Base-by-base conservation (phyloP, 1,139 yeast genomes). In the Casaregolazyma lundiana region DNA sequence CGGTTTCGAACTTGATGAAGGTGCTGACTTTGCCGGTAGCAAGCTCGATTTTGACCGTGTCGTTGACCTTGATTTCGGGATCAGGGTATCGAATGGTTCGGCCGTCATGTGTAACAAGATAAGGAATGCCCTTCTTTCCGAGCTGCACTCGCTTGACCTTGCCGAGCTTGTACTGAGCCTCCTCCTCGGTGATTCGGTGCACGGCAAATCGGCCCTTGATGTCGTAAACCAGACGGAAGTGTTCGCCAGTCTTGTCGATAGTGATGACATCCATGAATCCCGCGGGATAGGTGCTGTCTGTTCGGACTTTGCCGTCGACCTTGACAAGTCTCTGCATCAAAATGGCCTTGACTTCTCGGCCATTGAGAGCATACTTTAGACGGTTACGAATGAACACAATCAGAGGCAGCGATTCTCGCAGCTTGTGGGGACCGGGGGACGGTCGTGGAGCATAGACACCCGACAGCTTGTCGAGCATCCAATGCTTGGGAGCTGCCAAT, bases 401-500 rank as follows among this genome's bases (percentile, higher is more conserved):
- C 77, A 92, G 84, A 72, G 98, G 98, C 71, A 92, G 85, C 54
- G 97, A 92, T 80, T 92, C 98, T 78, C 98, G 85, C 76, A 90
- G 84, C 80, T 92, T 92, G 84, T 92, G 98, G 72, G 98, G 98
- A 81, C 98, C 98, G 64, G 96, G 84, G 59, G 97, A 88, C 71
- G 97, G 96, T 82, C 97, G 90, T 79, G 98, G 98, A 63, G 98
- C 98, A 75, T 92, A 92, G 71, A 89, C 81, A 72, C 99, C 99
- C 74, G 97, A 86, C 80, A 94, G 81, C 81, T 94, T 94, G 95
- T 92, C 98, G 82, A 94, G 86, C 95, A 94, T 87, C 98, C 98
- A 94, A 85, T 94, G 98, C 81, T 90, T 85, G 81, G 99, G 99
- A 73, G 97, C 97, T 73, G 96, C 95, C 76, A 88, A 82, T 80